Conservation (phyloP, 371 early-diverging fungal species). For the Rhizomucor miehei region DNA sequence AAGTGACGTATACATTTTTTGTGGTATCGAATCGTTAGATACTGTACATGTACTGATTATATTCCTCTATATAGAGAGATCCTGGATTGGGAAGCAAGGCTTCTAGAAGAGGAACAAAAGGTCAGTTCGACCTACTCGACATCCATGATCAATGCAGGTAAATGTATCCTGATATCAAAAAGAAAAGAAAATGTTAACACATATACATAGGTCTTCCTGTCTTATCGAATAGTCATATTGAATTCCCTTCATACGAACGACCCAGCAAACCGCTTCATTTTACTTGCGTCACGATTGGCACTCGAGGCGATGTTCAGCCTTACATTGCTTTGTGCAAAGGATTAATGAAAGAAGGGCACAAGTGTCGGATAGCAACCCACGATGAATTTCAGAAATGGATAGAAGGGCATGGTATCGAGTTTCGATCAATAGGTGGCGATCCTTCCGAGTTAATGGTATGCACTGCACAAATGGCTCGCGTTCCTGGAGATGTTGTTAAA, state of each 20-base stretch:
- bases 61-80: slow-evolving; percentile 10
- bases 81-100: slow-evolving; percentile 29
- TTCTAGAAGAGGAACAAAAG: slow-evolving; percentile 23
- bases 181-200: slow-evolving; percentile 5
- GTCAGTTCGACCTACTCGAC: background rate
- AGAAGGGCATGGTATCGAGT: slow-evolving; percentile 74
- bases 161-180: background rate
- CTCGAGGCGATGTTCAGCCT: slow-evolving; percentile 86
- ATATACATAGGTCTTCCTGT: slow-evolving; percentile 15
- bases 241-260: slow-evolving; percentile 10
- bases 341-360: slow-evolving; percentile 70
- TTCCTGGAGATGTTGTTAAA: slow-evolving; percentile 2
- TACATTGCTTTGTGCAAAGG: slow-evolving; percentile 82
- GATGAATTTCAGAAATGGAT: slow-evolving; percentile 76
- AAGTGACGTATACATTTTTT: slow-evolving; percentile 6
- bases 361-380: slow-evolving; percentile 75
- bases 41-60: background rate
- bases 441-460: slow-evolving; percentile 64
- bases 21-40: background rate
- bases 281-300: slow-evolving; percentile 82
- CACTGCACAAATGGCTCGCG: too few relatives aligned
- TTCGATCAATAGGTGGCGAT: slow-evolving; percentile 69
- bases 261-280: slow-evolving; percentile 61
- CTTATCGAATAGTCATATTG: slow-evolving; percentile 11
- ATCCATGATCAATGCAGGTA: background rate